phyloP scores from a whole-genome alignment of 257 asterid species.

The Penstemon davidsonii region DNA sequence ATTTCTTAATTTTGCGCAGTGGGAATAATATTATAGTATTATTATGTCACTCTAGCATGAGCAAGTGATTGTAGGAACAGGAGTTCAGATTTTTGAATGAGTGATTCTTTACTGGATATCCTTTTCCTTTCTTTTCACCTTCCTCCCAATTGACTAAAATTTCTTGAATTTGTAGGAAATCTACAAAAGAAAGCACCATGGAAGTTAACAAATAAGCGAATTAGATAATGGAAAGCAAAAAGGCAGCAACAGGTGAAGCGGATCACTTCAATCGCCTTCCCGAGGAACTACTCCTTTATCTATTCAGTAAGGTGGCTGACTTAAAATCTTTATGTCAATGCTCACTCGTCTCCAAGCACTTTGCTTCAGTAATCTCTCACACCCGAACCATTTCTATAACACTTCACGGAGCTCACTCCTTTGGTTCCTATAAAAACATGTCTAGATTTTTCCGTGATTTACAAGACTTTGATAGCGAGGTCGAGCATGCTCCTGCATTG shows the following conservation, averaged over 20 bases:
- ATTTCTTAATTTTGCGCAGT: too few relatives aligned
- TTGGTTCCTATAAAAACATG: not conserved
- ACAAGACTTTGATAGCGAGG: not conserved
- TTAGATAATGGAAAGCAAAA: too few relatives aligned
- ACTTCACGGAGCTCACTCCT: not conserved
- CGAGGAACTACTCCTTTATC: not conserved
- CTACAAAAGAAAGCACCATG: too few relatives aligned
- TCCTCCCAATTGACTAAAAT: too few relatives aligned
- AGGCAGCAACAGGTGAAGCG: not conserved
- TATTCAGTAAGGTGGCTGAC: not conserved
- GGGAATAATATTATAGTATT: too few relatives aligned
- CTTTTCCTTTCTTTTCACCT: too few relatives aligned
- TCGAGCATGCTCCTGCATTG: conserved; percentile 1
- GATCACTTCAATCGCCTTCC: not conserved
- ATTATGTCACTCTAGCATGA: too few relatives aligned
- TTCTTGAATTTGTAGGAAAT: too few relatives aligned
- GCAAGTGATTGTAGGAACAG: too few relatives aligned
- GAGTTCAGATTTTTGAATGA: too few relatives aligned
- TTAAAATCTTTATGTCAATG: not conserved
- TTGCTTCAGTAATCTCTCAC: not conserved
- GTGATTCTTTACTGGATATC: too few relatives aligned
- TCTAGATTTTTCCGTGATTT: not conserved
- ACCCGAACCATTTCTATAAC: not conserved
- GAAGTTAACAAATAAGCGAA: too few relatives aligned
- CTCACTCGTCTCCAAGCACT: conserved; percentile 2